A percentile compares a stretch with the other conserved stretches of the same genome.
Evolutionary conservation across 1,139 yeast genomes (phyloP).

Genomic region (Williopsis jadinii): DNA sequence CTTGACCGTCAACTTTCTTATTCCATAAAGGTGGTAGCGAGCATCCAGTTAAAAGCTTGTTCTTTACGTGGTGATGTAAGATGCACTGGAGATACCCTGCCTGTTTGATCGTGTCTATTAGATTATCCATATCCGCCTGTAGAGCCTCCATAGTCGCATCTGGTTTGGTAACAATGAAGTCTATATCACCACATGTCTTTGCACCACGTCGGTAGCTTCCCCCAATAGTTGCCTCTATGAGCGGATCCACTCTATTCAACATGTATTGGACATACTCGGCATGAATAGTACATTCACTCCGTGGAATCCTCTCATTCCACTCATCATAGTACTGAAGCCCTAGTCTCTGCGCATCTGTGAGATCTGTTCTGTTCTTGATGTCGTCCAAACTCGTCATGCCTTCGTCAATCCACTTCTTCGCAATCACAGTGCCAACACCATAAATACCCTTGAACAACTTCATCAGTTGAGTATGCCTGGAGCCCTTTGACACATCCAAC

Average conservation of each 20-base stretch:
- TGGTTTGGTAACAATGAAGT: slow-evolving; percentile 41
- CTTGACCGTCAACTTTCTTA: slow-evolving; percentile 13
- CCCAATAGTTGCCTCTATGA: slow-evolving; percentile 34
- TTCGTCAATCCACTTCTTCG: slow-evolving; percentile 35
- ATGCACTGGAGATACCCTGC: slow-evolving; percentile 15
- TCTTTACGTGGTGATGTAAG: slow-evolving; percentile 3
- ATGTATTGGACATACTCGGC: slow-evolving; percentile 29
- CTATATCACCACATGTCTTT: slow-evolving; percentile 49
- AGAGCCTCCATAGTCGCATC: slow-evolving; percentile 22
- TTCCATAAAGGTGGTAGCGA: slow-evolving; percentile 11
- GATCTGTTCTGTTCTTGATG: slow-evolving; percentile 26
- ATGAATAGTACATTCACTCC: slow-evolving; percentile 41
- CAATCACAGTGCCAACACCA: slow-evolving; percentile 46
- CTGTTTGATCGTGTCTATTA: slow-evolving; percentile 24
- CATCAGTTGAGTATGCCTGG: slow-evolving; percentile 25
- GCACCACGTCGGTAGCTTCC: slow-evolving; percentile 55
- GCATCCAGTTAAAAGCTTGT: slow-evolving; percentile 17
- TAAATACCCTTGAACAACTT: slow-evolving; percentile 38
- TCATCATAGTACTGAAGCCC: slow-evolving; percentile 48
- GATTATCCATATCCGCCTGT: slow-evolving; percentile 22
- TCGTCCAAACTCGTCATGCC: slow-evolving; percentile 38
- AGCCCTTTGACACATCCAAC: slow-evolving; percentile 26
- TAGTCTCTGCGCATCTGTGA: slow-evolving; percentile 32
- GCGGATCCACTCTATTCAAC: slow-evolving; percentile 32
- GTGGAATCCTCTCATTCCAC: slow-evolving; percentile 39